Evolutionary conservation across 1,284 basidiomycete species (phyloP).

Genomic region (Leccinum insolens): DNA sequence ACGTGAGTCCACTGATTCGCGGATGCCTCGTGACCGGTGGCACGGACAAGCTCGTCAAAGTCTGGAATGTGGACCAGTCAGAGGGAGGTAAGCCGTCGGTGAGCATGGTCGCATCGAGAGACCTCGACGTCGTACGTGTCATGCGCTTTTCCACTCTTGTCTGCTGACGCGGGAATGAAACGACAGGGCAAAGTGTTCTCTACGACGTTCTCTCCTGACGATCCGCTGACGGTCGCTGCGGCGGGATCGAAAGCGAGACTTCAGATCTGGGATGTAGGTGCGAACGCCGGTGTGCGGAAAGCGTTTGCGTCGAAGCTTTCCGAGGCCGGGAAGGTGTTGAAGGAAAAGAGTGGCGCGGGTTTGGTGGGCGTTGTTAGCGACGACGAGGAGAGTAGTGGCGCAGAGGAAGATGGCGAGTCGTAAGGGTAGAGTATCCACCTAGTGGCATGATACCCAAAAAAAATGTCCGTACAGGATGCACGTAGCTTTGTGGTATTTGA

Average conservation of each 20-base stretch:
- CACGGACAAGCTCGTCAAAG: slow-evolving; percentile 90
- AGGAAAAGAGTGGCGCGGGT: slow-evolving; percentile 68
- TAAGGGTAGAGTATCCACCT: slow-evolving; percentile 6
- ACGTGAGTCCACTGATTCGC: slow-evolving; percentile 89
- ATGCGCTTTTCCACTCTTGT: background rate
- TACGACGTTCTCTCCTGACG: slow-evolving; percentile 89
- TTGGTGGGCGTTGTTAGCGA: slow-evolving; percentile 72
- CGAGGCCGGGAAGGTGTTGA: slow-evolving; percentile 67
- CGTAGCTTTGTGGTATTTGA: background rate
- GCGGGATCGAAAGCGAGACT: slow-evolving; percentile 92
- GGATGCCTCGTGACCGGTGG: slow-evolving; percentile 94
- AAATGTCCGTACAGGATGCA: background rate
- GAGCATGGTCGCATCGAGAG: slow-evolving; percentile 85
- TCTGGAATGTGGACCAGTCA: slow-evolving; percentile 89
- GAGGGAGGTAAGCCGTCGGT: slow-evolving; percentile 74
- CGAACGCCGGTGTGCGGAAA: slow-evolving; percentile 80
- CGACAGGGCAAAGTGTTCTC: slow-evolving; percentile 94
- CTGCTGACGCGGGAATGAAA: background rate
- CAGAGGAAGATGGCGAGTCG: slow-evolving; percentile 39
- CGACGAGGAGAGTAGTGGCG: slow-evolving; percentile 67
- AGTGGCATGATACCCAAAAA: background rate
- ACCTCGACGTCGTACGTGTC: slow-evolving; percentile 87
- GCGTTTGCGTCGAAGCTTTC: slow-evolving; percentile 76
- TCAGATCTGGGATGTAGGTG: slow-evolving; percentile 92
- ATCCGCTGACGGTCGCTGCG: slow-evolving; percentile 91